A percentile compares a stretch with the other conserved stretches of the same genome.
Evolutionary conservation across 495 filamentous ascomycete species (phyloP).

Genomic region (Diplogelasinospora grovesii): DNA sequence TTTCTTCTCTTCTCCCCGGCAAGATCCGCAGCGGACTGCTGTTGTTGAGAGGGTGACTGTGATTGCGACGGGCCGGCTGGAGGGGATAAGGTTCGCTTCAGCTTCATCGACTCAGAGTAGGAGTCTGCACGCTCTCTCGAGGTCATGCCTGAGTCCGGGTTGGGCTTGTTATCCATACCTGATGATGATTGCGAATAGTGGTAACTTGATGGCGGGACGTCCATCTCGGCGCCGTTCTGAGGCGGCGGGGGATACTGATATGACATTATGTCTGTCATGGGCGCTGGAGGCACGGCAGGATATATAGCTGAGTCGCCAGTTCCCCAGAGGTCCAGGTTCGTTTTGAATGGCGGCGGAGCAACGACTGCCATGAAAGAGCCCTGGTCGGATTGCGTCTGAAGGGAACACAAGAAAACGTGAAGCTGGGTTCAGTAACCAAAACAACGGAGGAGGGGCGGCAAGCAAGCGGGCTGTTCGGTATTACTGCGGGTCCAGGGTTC

Average conservation of each 20-base stretch:
- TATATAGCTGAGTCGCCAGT: conserved; percentile 26
- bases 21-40: conserved; percentile 27
- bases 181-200: conserved; percentile 35
- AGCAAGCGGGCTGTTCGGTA: conserved; percentile 15
- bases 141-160: conserved; percentile 26
- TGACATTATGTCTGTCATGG: conserved; percentile 45
- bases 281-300: conserved; percentile 27
- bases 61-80: conserved; percentile 51
- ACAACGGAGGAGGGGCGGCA: conserved; percentile 11
- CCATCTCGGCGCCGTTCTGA: conserved; percentile 38
- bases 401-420: conserved; percentile 10
- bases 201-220: conserved; percentile 35
- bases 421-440: conserved; percentile 13
- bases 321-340: conserved; percentile 25
- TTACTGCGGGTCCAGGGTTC: conserved; percentile 19
- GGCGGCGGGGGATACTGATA: conserved; percentile 46
- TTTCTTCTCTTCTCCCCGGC: conserved; percentile 84
- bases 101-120: conserved; percentile 33
- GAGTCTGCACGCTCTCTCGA: conserved; percentile 31
- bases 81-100: conserved; percentile 61
- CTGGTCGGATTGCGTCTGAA: conserved; percentile 16
- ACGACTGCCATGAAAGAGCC: conserved; percentile 28
- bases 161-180: conserved; percentile 32
- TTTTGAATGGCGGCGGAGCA: conserved; percentile 25
- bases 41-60: conserved; percentile 23